Conservation (phyloP, 306 rosid species). For the Dryas octopetala region DNA sequence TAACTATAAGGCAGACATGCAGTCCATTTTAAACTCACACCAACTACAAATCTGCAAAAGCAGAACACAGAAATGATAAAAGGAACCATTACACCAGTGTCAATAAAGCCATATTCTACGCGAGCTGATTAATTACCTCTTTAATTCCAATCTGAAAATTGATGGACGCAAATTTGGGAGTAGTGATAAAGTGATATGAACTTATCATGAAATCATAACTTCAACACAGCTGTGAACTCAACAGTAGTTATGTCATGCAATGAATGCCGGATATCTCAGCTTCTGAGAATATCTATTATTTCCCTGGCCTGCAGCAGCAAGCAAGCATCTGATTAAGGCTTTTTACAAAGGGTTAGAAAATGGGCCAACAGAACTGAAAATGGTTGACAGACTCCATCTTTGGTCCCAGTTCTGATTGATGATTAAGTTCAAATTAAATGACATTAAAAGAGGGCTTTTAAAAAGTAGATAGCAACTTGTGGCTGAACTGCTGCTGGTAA, state of each 20-base stretch:
- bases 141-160: background rate
- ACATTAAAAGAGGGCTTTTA: too few relatives aligned
- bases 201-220: background rate
- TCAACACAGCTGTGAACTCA: background rate
- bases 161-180: background rate
- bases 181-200: background rate
- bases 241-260: background rate
- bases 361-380: too few relatives aligned
- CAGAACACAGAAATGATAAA: background rate
- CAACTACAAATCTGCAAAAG: background rate
- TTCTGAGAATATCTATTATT: too few relatives aligned
- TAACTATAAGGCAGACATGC: too few relatives aligned
- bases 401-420: too few relatives aligned
- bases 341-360: too few relatives aligned
- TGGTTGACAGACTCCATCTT: too few relatives aligned
- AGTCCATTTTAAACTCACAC: background rate
- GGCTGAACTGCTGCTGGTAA: too few relatives aligned
- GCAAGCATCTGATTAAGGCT: too few relatives aligned
- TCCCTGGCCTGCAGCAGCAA: too few relatives aligned
- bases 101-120: background rate
- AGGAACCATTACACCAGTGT: background rate
- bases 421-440: too few relatives aligned
- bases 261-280: background rate
- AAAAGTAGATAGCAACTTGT: too few relatives aligned
- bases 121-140: background rate